phyloP scores from a whole-genome alignment of 345 rosid species.

The Acer yangbiense region DNA sequence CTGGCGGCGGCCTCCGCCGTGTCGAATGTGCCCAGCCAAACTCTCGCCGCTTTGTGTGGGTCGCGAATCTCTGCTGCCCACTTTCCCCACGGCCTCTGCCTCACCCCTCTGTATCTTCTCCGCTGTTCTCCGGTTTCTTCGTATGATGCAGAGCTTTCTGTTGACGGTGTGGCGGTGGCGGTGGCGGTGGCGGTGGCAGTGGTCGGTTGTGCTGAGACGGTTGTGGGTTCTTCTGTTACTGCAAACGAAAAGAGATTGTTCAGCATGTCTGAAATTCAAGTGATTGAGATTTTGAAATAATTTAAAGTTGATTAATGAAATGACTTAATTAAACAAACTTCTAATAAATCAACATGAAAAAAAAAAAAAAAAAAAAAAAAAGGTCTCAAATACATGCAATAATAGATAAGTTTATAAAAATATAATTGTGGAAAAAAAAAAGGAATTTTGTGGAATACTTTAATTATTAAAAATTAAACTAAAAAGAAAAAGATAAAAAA shows the following conservation, averaged over 20 bases:
- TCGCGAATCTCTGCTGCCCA: slow-evolving; percentile 97
- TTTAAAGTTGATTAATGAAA: background rate
- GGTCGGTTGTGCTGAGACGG: slow-evolving; percentile 10
- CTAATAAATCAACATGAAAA: slow-evolving; percentile 11
- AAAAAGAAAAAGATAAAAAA: too few species aligned
- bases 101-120: slow-evolving; percentile 76
- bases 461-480: background rate
- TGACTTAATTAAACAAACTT: background rate
- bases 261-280: slow-evolving; percentile 7
- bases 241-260: background rate
- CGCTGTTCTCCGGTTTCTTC: slow-evolving; percentile 51
- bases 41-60: slow-evolving; percentile 78
- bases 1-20: slow-evolving; percentile 87
- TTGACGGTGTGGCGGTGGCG: slow-evolving; percentile 1
- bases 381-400: slow-evolving; percentile 22
- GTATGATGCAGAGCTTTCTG: slow-evolving; percentile 17
- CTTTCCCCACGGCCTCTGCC: slow-evolving; percentile 92
- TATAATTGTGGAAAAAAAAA: background rate
- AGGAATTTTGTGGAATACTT: background rate
- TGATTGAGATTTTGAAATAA: slow-evolving; percentile 1
- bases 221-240: slow-evolving; percentile 38
- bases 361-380: background rate
- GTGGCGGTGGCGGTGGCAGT: slow-evolving; percentile 11
- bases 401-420: background rate
- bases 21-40: slow-evolving; percentile 90